Conservation (phyloP, 495 filamentous ascomycete genomes). For the Penicillium steckii region DNA sequence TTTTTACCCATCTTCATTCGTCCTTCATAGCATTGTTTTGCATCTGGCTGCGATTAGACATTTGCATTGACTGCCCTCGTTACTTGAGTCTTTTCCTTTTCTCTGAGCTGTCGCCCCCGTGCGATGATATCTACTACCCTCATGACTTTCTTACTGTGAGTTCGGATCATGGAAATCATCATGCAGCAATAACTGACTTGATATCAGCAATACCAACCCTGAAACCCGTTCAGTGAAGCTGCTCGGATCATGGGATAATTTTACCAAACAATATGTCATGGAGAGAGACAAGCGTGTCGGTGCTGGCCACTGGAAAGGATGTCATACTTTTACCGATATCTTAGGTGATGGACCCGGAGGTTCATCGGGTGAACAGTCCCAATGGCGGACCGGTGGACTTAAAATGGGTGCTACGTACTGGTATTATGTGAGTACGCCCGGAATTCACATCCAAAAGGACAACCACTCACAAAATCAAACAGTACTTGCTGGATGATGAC, state of each 20-base stretch:
- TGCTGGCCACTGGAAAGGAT: slow-evolving; percentile 76
- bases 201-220: slow-evolving; percentile 49
- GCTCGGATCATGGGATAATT: slow-evolving; percentile 93
- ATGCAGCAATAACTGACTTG: slow-evolving; percentile 1
- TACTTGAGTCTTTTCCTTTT: slow-evolving; percentile 1
- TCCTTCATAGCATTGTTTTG: slow-evolving; percentile 3
- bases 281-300: slow-evolving; percentile 70
- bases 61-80: background rate
- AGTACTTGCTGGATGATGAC: slow-evolving; percentile 80
- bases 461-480: background rate
- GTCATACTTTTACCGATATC: slow-evolving; percentile 80
- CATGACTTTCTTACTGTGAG: slow-evolving; percentile 74
- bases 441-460: slow-evolving; percentile 12
- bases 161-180: slow-evolving; percentile 11
- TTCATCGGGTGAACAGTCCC: slow-evolving; percentile 35
- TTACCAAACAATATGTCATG: slow-evolving; percentile 72
- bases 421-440: slow-evolving; percentile 71
- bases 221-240: slow-evolving; percentile 72
- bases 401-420: slow-evolving; percentile 94
- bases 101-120: slow-evolving; percentile 10
- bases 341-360: slow-evolving; percentile 68
- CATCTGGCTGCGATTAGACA: slow-evolving; percentile 10
- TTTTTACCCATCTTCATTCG: slow-evolving; percentile 5
- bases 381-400: slow-evolving; percentile 71
- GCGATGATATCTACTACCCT: slow-evolving; percentile 72